phyloP scores from a whole-genome alignment of 202 grass and related monocot genomes.

The Panicum virgatum region DNA sequence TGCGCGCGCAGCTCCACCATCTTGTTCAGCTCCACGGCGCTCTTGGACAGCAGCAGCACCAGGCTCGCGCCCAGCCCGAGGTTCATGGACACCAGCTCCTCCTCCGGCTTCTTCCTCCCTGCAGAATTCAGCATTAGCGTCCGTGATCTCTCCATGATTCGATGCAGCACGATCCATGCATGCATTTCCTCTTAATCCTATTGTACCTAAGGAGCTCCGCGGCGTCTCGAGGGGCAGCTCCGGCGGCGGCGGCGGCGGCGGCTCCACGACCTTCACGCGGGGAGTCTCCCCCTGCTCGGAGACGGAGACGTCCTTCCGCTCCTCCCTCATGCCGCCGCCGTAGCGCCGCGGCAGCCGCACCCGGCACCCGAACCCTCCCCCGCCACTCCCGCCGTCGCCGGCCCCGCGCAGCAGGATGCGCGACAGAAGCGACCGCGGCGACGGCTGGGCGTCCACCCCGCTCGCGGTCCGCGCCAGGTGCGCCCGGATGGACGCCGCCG shows the following conservation, averaged over 20 bases:
- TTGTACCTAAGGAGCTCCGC: conserved; percentile 44
- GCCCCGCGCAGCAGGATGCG: conserved; percentile 34
- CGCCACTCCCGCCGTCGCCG: conserved; percentile 10
- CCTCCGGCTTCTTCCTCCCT: conserved; percentile 86
- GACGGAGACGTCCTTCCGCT: conserved; percentile 27
- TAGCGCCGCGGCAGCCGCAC: conserved; percentile 61
- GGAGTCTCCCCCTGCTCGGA: conserved; percentile 13
- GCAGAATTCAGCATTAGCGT: neutral
- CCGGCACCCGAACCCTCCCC: conserved; percentile 54
- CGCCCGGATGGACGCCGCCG: conserved; percentile 41
- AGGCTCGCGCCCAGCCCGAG: conserved; percentile 74
- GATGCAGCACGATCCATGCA: neutral
- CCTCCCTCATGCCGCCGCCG: conserved; percentile 32
- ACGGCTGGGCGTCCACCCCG: conserved; percentile 40
- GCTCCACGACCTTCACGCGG: conserved; percentile 50
- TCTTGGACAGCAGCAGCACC: conserved; percentile 78
- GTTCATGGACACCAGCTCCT: conserved; percentile 67
- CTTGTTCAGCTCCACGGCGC: conserved; percentile 78
- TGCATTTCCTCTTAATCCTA: neutral
- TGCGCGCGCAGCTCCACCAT: conserved; percentile 75
- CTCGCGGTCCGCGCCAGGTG: conserved; percentile 28
- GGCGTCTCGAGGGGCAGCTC: conserved; percentile 37
- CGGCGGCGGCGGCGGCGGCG: conserved; percentile 21
- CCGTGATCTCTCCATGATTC: neutral
- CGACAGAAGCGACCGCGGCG: conserved; percentile 52